Conservation (phyloP, 345 rosid genomes). For the Boechera divaricarpa region DNA sequence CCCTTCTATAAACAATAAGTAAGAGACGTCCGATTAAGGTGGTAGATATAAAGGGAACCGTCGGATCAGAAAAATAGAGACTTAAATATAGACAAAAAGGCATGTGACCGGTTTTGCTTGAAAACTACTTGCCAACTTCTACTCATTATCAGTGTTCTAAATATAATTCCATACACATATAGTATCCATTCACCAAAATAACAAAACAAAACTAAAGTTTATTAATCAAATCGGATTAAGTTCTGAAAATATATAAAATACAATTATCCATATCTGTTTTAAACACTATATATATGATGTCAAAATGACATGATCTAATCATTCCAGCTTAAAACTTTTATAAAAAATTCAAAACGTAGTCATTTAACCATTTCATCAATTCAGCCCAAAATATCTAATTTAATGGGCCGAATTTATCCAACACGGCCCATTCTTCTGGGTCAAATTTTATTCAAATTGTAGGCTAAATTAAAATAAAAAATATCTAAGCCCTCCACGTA, state of each 20-base stretch:
- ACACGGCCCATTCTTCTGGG: neutral
- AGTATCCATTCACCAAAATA: conserved; percentile 5
- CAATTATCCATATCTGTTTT: neutral
- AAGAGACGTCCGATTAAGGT: conserved; percentile 21
- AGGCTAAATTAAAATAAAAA: neutral
- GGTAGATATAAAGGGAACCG: conserved; percentile 19
- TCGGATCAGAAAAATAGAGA: conserved; percentile 22
- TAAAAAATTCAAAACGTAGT: neutral
- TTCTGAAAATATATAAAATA: neutral
- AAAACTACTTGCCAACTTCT: conserved; percentile 37
- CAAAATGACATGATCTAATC: neutral
- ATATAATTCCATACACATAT: neutral
- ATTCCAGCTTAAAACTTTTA: neutral
- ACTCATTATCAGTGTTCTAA: neutral
- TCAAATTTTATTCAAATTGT: no score
- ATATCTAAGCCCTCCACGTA: conserved; percentile 25
- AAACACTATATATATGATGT: neutral
- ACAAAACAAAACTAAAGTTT: neutral
- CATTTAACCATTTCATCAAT: neutral
- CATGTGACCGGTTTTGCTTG: conserved; percentile 45
- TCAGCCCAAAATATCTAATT: neutral
- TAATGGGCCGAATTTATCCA: neutral
- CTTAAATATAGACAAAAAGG: conserved; percentile 33
- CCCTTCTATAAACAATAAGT: neutral
- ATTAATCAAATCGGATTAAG: neutral